Evolutionary conservation across 805 yeast genomes (phyloP).

Genomic region (Barnettozyma siamensis): DNA sequence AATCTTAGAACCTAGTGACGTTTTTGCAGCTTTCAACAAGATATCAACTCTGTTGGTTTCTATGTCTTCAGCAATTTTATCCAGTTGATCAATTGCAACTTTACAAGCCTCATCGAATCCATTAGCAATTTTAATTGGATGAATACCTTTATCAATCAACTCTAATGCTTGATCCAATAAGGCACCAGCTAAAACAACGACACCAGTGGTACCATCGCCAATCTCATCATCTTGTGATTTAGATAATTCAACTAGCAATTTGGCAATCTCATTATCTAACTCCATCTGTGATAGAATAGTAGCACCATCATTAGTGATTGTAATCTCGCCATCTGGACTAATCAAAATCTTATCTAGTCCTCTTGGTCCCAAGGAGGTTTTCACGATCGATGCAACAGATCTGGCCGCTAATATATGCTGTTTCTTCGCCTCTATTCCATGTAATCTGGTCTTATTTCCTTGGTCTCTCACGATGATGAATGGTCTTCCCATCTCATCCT

Average conservation of each 20-base stretch:
- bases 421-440: conserved; percentile 73
- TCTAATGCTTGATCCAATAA: conserved; percentile 90
- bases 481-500: conserved; percentile 99
- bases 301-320: conserved; percentile 98
- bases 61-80: conserved; percentile 65
- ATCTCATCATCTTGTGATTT: conserved; percentile 71
- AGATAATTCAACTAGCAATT: conserved; percentile 86
- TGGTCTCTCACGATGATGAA: conserved; percentile 93
- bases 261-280: conserved; percentile 92
- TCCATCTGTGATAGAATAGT: conserved; percentile 96
- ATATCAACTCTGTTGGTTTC: conserved; percentile 35
- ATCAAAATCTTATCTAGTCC: conserved; percentile 96
- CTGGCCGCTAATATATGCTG: conserved; percentile 93
- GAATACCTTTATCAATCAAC: conserved; percentile 93
- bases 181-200: conserved; percentile 93
- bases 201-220: conserved; percentile 91
- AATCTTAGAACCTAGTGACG: conserved; percentile 91
- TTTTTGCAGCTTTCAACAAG: conserved; percentile 85
- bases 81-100: conserved; percentile 75
- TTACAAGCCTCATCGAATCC: conserved; percentile 97
- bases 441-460: conserved; percentile 56
- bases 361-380: conserved; percentile 93
- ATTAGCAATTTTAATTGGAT: conserved; percentile 93
- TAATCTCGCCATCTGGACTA: conserved; percentile 95
- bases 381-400: conserved; percentile 87